Evolutionary conservation across 352 stramenopile species (phyloP), one percentile per base, ranked within the genome.

Genomic region (Pythium folliculosum): DNA sequence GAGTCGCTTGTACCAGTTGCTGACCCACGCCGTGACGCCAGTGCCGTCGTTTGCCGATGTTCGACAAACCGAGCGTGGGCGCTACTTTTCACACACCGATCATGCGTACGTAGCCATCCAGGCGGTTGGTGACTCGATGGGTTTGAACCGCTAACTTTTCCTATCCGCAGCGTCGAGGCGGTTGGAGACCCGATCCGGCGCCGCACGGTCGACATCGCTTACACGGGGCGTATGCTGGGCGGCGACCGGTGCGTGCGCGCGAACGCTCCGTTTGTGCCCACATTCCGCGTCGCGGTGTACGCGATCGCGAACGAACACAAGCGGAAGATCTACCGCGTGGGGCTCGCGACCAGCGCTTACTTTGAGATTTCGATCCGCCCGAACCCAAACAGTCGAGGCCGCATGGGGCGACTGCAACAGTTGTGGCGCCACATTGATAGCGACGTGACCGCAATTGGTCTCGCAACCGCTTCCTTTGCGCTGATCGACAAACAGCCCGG

Each of bases 1-100:
- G 61, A 90, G 77, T 54, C 82, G 85, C 51, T 84, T 90, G 67
- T 91, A 76, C 63, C 85, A 93, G 67, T 65, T 93, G 58, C 76
- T 93, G 62, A 73, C 85, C 1, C 85, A 93, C 49, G 83, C 83
- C 6, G 67, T 90, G 21, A 80, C 75, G 7, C 81, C 77, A 2
- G 81, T 94, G 23, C 85, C 85, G 27, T 86, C 82, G 14, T 80
- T 80, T 61, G 82, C 80, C 3, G 82, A 93, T 67, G 69, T 91
- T 3, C 56, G 63, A 23, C 64, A 77, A 16, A 92, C 82, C 16
- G 72, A 77, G 63, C 77, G 71, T 12, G 73, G 71, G 13, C 62
- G 71, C 5, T 68, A 72, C 44, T 81, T 78, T 55, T 80, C 75
- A 12, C 70, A 77, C 61, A 71, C 65, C 37, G 76, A 82, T 14